A percentile compares a stretch with the other conserved stretches of the same genome.
These are phyloP conservation scores for Alternaria infectoria DNA, from an alignment of 2,329 filamentous ascomycete species.

Conservation along the genomic window DNA sequence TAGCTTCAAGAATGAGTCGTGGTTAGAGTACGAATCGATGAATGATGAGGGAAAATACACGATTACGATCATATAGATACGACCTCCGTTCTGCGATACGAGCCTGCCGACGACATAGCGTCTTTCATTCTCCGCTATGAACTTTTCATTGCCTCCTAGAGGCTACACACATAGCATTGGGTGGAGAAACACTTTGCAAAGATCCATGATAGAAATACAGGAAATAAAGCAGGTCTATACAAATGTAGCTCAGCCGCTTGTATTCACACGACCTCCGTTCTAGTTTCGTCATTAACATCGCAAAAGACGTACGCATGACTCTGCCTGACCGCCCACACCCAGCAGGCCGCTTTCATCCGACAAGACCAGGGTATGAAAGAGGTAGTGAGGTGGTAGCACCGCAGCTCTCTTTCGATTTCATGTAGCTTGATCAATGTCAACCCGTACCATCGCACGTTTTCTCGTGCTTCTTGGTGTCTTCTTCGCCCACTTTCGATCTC, in stretches of 20 bases:
- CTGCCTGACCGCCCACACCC: not conserved
- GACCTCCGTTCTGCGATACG: not conserved
- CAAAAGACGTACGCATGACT: not conserved
- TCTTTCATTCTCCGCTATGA: not conserved
- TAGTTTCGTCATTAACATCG: not conserved
- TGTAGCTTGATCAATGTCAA: not conserved
- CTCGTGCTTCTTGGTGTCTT: not conserved
- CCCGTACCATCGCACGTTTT: not conserved
- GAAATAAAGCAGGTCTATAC: not conserved
- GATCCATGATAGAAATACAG: not conserved
- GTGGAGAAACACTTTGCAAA: not conserved
- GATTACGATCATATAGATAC: not conserved
- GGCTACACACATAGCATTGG: not conserved
- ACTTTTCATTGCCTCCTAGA: not conserved
- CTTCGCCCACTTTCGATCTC: not conserved
- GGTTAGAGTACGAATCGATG: not conserved
- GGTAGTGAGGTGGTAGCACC: not conserved
- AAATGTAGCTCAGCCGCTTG: not conserved
- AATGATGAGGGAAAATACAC: not conserved
- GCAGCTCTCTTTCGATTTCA: not conserved
- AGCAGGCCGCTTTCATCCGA: fast-evolving
- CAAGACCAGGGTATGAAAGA: not conserved
- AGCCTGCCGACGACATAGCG: not conserved
- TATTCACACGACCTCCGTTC: not conserved
- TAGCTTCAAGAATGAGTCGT: not conserved